Evolutionary conservation across 2,329 filamentous ascomycete genomes (phyloP), one percentile per base, ranked within the genome.

Genomic region (Acephala macrosclerotiorum): DNA sequence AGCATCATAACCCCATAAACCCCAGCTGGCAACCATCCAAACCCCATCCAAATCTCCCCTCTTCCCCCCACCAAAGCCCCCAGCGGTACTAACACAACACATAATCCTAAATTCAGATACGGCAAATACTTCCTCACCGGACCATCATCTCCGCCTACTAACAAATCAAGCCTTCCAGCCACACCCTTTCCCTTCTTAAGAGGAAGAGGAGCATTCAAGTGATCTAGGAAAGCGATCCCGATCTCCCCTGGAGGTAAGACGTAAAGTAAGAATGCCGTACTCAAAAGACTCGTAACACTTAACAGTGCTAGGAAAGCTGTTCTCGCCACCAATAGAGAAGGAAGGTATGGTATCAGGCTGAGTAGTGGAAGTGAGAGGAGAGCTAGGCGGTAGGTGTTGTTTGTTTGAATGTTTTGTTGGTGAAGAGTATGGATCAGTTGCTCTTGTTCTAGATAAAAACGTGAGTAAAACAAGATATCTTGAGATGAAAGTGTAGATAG

Each of bases 291-390:
- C 0, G 87, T 84, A n/a, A 92, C 80, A 53, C 84, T 82, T 2
- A 92, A 81, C 5, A 91, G 68, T 7, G 87, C 75, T 18, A 80
- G 67, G 12, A 76, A 73, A 35, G 65, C 47, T 6, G 78, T 67
- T 68, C 74, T 55, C 70, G 78, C 71, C 11, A 72, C 64, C 68
- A 84, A 73, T 26, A 89, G 77, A 11, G 79, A 77, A 22, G 83
- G 74, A 3, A 88, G 67, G 78, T 89, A 90, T 45, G 87, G 83
- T 18, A 89, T 64, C 3, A 82, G 77, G 58, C 86, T 82, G 62
- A 87, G 75, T 63, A 86, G 71, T 1, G 90, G 88, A n/a, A 93
- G 80, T 60, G 79, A 72, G 74, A 91, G 81, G 70, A 93, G 88
- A 70, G 83, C 66, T 66, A 81, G 79, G 61, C 82, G 82, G 80